A percentile compares a stretch with the other conserved stretches of the same genome.
Evolutionary conservation across 768 basidiomycete species (phyloP).

Genomic region (Mycena vulgaris): DNA sequence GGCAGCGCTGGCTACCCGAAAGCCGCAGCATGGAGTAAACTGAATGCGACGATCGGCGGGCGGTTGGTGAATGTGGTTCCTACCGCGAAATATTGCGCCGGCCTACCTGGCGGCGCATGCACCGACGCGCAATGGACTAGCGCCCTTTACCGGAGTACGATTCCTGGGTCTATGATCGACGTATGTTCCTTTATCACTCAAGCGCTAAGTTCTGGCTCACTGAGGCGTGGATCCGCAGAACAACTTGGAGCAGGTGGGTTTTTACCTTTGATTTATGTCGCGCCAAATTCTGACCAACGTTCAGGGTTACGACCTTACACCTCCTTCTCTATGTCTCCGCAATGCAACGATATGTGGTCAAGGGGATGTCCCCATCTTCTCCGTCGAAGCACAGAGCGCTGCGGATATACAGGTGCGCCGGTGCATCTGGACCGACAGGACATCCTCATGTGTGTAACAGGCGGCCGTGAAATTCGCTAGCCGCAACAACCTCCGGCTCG

Average conservation of each 20-base stretch:
- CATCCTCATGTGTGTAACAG: conserved; percentile 26
- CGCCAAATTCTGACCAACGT: not conserved
- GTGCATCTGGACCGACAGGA: not conserved
- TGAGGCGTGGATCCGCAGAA: conserved; percentile 1
- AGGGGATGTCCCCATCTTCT: conserved; percentile 50
- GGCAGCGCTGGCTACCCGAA: conserved; percentile 6
- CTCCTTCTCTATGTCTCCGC: too few relatives aligned
- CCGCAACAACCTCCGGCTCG: conserved; percentile 48
- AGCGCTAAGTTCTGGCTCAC: conserved; percentile 9
- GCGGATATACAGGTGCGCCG: conserved; percentile 48
- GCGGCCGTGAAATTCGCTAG: conserved; percentile 48
- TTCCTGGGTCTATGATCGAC: conserved; percentile 29
- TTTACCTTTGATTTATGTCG: conserved; percentile 8
- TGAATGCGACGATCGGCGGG: conserved; percentile 16
- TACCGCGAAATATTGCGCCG: conserved; percentile 13
- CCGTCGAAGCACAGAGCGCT: conserved; percentile 47
- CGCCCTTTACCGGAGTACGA: conserved; percentile 11
- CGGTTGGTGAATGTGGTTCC: conserved; percentile 16
- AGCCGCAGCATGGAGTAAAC: not conserved
- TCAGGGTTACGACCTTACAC: too few relatives aligned
- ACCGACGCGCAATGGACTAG: conserved; percentile 33
- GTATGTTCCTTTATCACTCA: conserved; percentile 8
- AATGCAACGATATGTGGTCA: conserved; percentile 46
- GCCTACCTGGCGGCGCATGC: conserved; percentile 6
- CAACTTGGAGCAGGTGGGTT: too few relatives aligned